A percentile compares a stretch with the other conserved stretches of the same genome.
Evolutionary conservation across 257 asterid genomes (phyloP).

Genomic region (Solanum paucissectum): DNA sequence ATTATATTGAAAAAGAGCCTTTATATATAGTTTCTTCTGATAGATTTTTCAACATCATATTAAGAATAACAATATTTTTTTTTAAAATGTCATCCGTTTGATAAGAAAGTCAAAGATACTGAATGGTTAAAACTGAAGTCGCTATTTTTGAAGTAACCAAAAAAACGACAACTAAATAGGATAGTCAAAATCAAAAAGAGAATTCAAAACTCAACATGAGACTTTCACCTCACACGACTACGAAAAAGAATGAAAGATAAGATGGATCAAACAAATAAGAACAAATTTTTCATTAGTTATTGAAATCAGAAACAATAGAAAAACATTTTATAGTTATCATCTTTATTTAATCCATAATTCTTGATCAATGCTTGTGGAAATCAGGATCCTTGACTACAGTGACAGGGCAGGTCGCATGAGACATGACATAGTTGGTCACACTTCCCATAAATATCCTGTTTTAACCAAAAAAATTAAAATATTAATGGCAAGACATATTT

Average conservation of each 20-base stretch:
- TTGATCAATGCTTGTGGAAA: constrained; percentile 31
- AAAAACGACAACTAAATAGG: accelerated
- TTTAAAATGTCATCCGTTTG: not conserved
- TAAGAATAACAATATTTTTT: too few relatives aligned
- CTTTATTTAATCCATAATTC: not conserved
- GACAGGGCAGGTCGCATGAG: constrained; percentile 58
- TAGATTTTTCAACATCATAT: too few relatives aligned
- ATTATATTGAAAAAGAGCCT: too few relatives aligned
- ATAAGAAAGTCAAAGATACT: not conserved
- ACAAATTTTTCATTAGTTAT: not conserved
- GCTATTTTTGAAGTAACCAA: not conserved
- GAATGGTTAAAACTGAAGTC: not conserved
- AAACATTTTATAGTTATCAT: not conserved
- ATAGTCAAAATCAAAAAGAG: too few relatives aligned
- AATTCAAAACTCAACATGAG: not conserved
- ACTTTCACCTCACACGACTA: not conserved
- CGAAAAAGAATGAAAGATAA: not conserved
- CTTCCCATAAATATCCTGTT: constrained; percentile 74
- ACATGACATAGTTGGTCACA: constrained; percentile 50
- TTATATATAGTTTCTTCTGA: too few relatives aligned
- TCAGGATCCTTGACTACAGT: constrained; percentile 65
- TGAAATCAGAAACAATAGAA: not conserved
- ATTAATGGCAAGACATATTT: not conserved
- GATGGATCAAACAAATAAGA: not conserved
- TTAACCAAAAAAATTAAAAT: not conserved